These are phyloP conservation scores for Phallus indusiatus DNA, from an alignment of 768 basidiomycete genomes.

Conservation along the genomic window DNA sequence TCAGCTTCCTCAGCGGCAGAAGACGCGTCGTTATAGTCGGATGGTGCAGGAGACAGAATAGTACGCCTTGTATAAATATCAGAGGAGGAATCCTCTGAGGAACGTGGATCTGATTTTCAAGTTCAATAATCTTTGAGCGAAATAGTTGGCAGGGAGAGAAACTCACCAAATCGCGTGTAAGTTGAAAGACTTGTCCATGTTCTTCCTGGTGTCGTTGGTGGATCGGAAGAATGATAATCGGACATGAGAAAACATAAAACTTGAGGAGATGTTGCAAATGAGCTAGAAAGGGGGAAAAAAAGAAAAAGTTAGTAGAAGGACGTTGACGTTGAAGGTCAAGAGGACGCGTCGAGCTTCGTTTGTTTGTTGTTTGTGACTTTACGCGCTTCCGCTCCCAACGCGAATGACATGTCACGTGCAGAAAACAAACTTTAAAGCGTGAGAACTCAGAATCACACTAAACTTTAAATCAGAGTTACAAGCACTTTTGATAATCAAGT, in stretches of 20 bases:
- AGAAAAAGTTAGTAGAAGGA: neutral
- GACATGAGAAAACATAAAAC: constrained; percentile 2
- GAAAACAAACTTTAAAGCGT: neutral
- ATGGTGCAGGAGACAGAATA: constrained; percentile 44
- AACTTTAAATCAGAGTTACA: too few relatives aligned
- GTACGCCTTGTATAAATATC: constrained; percentile 42
- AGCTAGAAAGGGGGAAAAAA: constrained; percentile 5
- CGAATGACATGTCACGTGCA: neutral
- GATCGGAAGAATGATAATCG: constrained; percentile 5
- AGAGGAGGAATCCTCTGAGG: constrained; percentile 33
- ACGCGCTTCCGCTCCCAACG: neutral
- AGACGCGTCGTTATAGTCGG: constrained; percentile 42
- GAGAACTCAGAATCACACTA: too few relatives aligned
- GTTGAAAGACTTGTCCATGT: constrained; percentile 10
- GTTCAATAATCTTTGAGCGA: neutral
- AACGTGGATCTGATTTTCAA: constrained; percentile 9
- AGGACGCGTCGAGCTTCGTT: constrained; percentile 2
- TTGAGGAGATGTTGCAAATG: neutral
- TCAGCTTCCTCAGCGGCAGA: constrained; percentile 36
- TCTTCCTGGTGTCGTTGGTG: constrained; percentile 3
- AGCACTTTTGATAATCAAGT: too few relatives aligned
- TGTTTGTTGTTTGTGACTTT: neutral
- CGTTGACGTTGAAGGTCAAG: constrained; percentile 3
- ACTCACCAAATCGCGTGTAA: constrained; percentile 1
- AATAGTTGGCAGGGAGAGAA: neutral